Base-by-base conservation (phyloP, 495 filamentous ascomycete species). In the Podospora pseudopauciseta region DNA sequence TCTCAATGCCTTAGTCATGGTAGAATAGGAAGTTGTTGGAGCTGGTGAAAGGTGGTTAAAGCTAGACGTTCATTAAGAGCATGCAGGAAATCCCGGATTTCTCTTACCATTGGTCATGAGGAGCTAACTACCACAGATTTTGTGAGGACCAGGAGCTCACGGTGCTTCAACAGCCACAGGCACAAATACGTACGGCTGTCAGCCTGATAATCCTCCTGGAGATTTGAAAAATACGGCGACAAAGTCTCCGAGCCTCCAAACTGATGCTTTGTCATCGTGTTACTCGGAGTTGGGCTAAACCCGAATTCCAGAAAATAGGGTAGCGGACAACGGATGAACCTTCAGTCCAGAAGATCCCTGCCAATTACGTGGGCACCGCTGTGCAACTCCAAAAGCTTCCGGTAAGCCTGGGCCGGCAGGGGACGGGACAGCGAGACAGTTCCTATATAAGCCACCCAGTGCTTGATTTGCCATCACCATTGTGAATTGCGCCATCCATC, bases 401-500 rank as follows among this genome's bases (percentile, higher is more conserved):
- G 15, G 15, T 0, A 49, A 39, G 15, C 13, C 39, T 49, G 39
- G 39, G 15, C 13, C 39, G 2, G 13, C 39, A 49, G 39, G 9
- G 15, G 39, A 49, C 39, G 9, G 39, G 15, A 49, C 39, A 49
- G 39, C 39, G 39, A 11, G 9, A 49, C 39, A 3, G 39, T 16
- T 49, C 15, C 18, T 49, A 49, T 49, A 49, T 49, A 49, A 49
- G 18, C 39, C 39, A 9, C 39, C 39, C 7, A 49, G 39, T 49
- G 39, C 39, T 49, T 58, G n/a, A 1, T 26, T 19, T 1, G 54
- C 32, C 60, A 11, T 13, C 32, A 9, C 20, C 58, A 6, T 60
- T 28, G n/a, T 73, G 39, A 59, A 66, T 19, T 23, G 27, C 30
- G 61, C 18, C 13, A 5, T 65, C 64, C 54, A 65, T 44, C 55